Conservation (phyloP, 768 basidiomycete species). For the Trametes coccinea region DNA sequence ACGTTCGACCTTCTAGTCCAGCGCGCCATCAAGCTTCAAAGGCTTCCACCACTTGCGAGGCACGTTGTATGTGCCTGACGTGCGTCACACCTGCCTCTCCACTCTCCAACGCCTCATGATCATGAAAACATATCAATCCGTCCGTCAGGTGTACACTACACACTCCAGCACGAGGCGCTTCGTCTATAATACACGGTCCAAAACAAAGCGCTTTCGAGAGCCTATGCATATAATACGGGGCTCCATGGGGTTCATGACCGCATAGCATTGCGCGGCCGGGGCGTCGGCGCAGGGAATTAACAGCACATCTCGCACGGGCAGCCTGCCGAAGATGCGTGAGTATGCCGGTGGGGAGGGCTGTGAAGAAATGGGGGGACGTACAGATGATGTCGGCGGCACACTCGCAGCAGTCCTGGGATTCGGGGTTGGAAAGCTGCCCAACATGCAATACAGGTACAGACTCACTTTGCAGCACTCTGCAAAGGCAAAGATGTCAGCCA, state of each 20-base stretch:
- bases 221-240: background rate
- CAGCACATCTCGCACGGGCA: conserved; percentile 83
- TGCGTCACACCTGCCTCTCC: background rate
- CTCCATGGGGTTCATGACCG: background rate
- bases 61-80: background rate
- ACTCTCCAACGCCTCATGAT: background rate
- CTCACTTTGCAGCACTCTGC: conserved; percentile 72
- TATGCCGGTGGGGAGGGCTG: background rate
- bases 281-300: conserved; percentile 29
- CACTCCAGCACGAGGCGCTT: background rate
- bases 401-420: conserved; percentile 64
- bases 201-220: background rate
- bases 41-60: too few species aligned
- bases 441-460: background rate
- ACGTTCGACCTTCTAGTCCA: too few species aligned
- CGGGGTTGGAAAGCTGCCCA: conserved; percentile 4
- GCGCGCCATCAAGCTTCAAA: too few species aligned
- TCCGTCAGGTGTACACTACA: background rate
- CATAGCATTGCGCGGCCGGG: background rate
- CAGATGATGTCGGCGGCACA: conserved; percentile 71
- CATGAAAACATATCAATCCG: background rate
- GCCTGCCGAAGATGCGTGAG: conserved; percentile 36
- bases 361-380: conserved; percentile 36
- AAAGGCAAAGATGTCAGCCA: background rate
- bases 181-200: background rate